Conservation (phyloP, 1,284 basidiomycete species). For the Ceratobasidium sp. region DNA sequence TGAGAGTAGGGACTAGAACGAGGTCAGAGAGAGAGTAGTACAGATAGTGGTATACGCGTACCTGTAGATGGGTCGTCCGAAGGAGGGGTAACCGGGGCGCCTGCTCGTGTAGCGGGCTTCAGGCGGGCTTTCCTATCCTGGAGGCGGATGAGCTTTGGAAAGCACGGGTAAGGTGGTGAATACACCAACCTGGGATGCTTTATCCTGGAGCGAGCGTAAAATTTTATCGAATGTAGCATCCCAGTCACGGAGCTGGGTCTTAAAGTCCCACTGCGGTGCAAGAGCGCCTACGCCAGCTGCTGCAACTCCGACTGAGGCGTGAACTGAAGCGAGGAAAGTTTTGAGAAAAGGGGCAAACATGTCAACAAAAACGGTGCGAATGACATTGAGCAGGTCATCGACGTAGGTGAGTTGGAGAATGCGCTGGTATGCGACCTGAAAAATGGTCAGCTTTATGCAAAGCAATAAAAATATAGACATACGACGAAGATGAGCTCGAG, state of each 20-base stretch:
- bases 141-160: background rate
- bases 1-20: slow-evolving; percentile 67
- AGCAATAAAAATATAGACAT: slow-evolving; percentile 55
- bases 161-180: background rate
- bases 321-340: slow-evolving; percentile 84
- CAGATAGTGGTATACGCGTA: slow-evolving; percentile 56
- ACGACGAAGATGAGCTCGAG: slow-evolving; percentile 96
- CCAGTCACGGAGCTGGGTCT: slow-evolving; percentile 83
- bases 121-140: slow-evolving; percentile 79
- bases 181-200: slow-evolving; percentile 72
- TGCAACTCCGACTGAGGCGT: slow-evolving; percentile 63
- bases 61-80: slow-evolving; percentile 72
- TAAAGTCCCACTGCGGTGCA: slow-evolving; percentile 71
- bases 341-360: slow-evolving; percentile 86
- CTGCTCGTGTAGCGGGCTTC: slow-evolving; percentile 60
- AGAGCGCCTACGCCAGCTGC: slow-evolving; percentile 47
- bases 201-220: slow-evolving; percentile 80
- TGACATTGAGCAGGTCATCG: slow-evolving; percentile 84
- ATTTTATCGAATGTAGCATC: slow-evolving; percentile 84
- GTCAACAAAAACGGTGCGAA: slow-evolving; percentile 88
- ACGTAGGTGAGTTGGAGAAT: slow-evolving; percentile 96
- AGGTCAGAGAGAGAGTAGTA: slow-evolving; percentile 46
- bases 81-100: slow-evolving; percentile 63
- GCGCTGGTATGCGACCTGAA: slow-evolving; percentile 94
- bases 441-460: slow-evolving; percentile 8